Conservation (phyloP, 805 yeast species). For the Nematodospora valgi region DNA sequence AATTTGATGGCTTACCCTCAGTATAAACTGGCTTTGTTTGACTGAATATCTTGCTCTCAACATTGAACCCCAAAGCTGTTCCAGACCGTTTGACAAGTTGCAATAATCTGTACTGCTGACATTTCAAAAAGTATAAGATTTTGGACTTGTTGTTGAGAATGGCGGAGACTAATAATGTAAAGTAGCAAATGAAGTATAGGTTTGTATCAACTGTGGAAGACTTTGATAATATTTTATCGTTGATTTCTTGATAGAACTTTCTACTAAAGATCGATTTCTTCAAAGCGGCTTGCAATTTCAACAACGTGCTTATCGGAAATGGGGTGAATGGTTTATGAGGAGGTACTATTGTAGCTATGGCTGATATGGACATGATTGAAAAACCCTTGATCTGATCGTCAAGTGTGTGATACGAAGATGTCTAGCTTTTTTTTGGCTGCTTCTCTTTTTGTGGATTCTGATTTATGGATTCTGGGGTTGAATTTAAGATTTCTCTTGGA, state of each 20-base stretch:
- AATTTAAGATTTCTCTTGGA: no score
- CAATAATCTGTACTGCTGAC: conserved; percentile 24
- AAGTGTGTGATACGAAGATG: no score
- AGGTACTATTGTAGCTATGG: no score
- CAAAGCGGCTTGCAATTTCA: conserved; percentile 21
- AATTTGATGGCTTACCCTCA: conserved; percentile 11
- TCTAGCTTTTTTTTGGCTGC: no score
- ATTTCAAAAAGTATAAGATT: conserved; percentile 25
- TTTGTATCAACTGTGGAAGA: conserved; percentile 35
- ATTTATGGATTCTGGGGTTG: no score
- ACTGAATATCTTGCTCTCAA: conserved; percentile 9
- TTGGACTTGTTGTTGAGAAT: conserved; percentile 34
- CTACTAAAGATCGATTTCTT: conserved; percentile 33
- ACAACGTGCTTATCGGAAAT: conserved; percentile 7
- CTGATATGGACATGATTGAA: no score
- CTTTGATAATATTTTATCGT: conserved; percentile 33
- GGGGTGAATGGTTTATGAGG: background rate
- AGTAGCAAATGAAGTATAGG: conserved; percentile 42
- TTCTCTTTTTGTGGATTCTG: no score
- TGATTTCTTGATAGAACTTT: conserved; percentile 39
- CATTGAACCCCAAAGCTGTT: conserved; percentile 4
- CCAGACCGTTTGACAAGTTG: conserved; percentile 12
- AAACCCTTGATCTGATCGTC: no score
- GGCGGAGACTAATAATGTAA: conserved; percentile 34
- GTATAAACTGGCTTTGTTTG: conserved; percentile 5